Base-by-base conservation (phyloP, 495 filamentous ascomycete species). In the Talaromyces proteolyticus region DNA sequence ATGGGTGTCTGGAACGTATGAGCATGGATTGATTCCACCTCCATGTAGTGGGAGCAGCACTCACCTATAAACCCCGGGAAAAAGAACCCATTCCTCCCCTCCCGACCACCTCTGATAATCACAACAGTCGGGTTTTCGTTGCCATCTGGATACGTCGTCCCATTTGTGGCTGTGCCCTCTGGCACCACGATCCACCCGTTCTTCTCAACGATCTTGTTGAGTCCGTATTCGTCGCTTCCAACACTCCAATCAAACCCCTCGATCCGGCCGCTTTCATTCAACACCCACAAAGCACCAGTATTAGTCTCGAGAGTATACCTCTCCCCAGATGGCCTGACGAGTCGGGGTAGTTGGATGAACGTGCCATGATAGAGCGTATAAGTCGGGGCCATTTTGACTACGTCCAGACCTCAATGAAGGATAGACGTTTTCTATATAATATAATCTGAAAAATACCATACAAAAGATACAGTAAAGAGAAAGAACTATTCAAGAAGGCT, bases 11-110 rank as follows among this genome's bases (percentile, higher is more conserved):
- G 51, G 8, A 16, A 19, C 14, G 8, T 1, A 34, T 49, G 6
- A 38, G 18, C 42, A 23, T 21, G 3, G 5, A 41, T 20, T 7
- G 8, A 14, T 17, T 38, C 42, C 11, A 44, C 37, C 14, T 19
- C 4, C 26, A 14, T 34, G 3, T 14, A n/a, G 23, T 12, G 7
- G 10, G 16, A 42, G n/a, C 14, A 24, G 17, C 14, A 57, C 59
- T 44, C 53, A 91, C 88, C 89, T 40, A 97, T 85, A 62, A 97
- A 95, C 12, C 92, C 92, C 0, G 92, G 92, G 57, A 96, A 96
- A 71, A 92, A 95, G 66, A 95, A 96, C 50, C 72, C 72, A 56
- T 70, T 66, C 57, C 57, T 54, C 41, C 69, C 50, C 47, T 66
- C 55, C 55, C 61, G 22, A 1, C 26, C 69, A 54, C 61, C 63